Evolutionary conservation across 148 eudicot species (phyloP), one percentile per base, ranked within the genome.

Genomic region (Fagopyrum homotropicum): DNA sequence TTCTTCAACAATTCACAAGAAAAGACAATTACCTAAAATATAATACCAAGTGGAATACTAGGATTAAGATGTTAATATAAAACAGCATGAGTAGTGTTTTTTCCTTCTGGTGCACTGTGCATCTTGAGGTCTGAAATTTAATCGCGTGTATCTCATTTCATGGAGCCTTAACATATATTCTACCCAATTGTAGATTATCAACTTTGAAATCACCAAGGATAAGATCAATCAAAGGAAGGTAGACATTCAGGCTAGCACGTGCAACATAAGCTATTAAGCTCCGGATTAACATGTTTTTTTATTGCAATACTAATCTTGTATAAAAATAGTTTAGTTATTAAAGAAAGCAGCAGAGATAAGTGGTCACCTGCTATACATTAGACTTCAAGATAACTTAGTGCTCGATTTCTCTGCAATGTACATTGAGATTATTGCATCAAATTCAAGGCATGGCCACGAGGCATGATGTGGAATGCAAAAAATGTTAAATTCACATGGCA

Each of bases 361-460:
- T 1, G 19, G 71, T 40, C 71, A 66, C 71, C 47, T 66, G 71
- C 12, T 66, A 22, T 59, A 14, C 71, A 66, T 66, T 66, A 66
- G 71, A 40, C 30, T 4, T 46, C n/a, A 72, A 45, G 55, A 14
- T 47, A 47, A 52, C 74, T 46, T 72, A 40, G n/a, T 46, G 3
- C 74, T 46, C 9, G 55, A 30, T 72, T 72, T 72, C 55, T 49
- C 54, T 72, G 55, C 55, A 47, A 72, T 9, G 74, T 19, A 49
- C 55, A 17, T 15, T 22, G 15, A 45, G 47, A 68, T 35, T 26
- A 72, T 46, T 30, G 45, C 35, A 17, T 2, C 5, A 35, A 16
- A 40, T 66, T 14, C 47, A 66, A 43, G 71, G 45, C 19, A 14
- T 35, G 46, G 47, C 14, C 70, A 40, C 8, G 40, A 40, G 68